Percentiles rank a stretch among this genome's conserved stretches.
Evolutionary conservation across 345 rosid genomes (phyloP).

Genomic region (Stellera chamaejasme): DNA sequence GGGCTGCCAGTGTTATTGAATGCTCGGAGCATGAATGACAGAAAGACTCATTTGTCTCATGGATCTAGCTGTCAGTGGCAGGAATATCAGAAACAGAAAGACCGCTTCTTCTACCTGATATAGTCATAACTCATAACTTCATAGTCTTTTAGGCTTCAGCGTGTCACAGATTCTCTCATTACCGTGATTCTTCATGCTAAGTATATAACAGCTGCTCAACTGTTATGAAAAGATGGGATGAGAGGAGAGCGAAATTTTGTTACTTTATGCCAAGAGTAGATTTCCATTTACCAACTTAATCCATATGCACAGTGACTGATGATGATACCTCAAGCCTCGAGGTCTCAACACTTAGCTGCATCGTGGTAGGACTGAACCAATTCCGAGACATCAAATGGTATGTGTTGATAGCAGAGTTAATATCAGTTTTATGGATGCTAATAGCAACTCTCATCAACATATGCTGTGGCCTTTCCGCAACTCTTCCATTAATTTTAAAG

Average conservation of each 20-base stretch:
- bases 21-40: constrained; percentile 63
- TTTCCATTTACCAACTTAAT: too few relatives aligned
- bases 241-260: neutral
- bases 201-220: constrained; percentile 50
- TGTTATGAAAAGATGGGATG: constrained; percentile 1
- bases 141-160: constrained; percentile 63
- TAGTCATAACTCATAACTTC: constrained; percentile 70
- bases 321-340: constrained; percentile 31
- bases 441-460: constrained; percentile 42
- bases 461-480: constrained; percentile 34
- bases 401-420: constrained; percentile 24
- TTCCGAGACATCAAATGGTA: constrained; percentile 38
- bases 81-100: constrained; percentile 50
- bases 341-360: constrained; percentile 34
- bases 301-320: neutral
- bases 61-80: constrained; percentile 56
- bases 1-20: constrained; percentile 63
- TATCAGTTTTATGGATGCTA: constrained; percentile 35
- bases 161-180: constrained; percentile 69
- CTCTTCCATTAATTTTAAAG: constrained; percentile 31
- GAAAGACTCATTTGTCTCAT: constrained; percentile 78
- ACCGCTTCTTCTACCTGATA: constrained; percentile 70
- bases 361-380: constrained; percentile 36
- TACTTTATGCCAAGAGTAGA: too few relatives aligned
- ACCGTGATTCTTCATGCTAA: constrained; percentile 65